A percentile compares a stretch with the other conserved stretches of the same genome.
These are phyloP conservation scores for Ophiobolus disseminans DNA, from an alignment of 2,329 filamentous ascomycete species.

Conservation along the genomic window DNA sequence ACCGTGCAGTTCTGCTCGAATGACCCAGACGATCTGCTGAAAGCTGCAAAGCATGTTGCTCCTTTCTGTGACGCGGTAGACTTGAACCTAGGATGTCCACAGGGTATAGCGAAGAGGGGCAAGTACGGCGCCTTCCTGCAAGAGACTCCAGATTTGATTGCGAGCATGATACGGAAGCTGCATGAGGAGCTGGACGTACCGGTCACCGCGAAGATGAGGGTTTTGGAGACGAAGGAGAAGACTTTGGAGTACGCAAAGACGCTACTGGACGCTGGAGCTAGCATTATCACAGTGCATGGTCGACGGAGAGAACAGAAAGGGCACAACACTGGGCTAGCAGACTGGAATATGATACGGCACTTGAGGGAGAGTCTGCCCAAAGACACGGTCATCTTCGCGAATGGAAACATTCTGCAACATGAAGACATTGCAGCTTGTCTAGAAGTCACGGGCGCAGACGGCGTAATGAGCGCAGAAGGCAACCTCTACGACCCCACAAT, in stretches of 20 bases:
- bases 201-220: slow-evolving; percentile 92
- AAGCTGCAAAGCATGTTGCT: slow-evolving; percentile 77
- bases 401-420: slow-evolving; percentile 88
- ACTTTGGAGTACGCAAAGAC: slow-evolving; percentile 89
- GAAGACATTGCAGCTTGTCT: slow-evolving; percentile 80
- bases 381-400: slow-evolving; percentile 94
- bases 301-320: slow-evolving; percentile 91
- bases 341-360: slow-evolving; percentile 86
- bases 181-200: slow-evolving; percentile 80
- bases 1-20: slow-evolving; percentile 98
- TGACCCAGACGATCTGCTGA: slow-evolving; percentile 78
- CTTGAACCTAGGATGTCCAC: slow-evolving; percentile 92
- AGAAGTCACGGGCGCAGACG: slow-evolving; percentile 84
- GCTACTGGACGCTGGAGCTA: slow-evolving; percentile 85
- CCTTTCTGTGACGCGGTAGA: slow-evolving; percentile 95
- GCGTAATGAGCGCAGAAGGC: slow-evolving; percentile 94
- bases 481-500: slow-evolving; percentile 91
- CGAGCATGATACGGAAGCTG: slow-evolving; percentile 80
- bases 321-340: slow-evolving; percentile 89
- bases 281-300: slow-evolving; percentile 92
- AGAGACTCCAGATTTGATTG: slow-evolving; percentile 86
- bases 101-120: slow-evolving; percentile 90
- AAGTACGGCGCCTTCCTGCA: slow-evolving; percentile 95
- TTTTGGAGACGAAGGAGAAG: slow-evolving; percentile 84
- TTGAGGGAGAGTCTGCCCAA: slow-evolving; percentile 81